These are phyloP conservation scores for Saccharomyces mikatae DNA, from an alignment of 805 yeast genomes.

Conservation along the genomic window DNA sequence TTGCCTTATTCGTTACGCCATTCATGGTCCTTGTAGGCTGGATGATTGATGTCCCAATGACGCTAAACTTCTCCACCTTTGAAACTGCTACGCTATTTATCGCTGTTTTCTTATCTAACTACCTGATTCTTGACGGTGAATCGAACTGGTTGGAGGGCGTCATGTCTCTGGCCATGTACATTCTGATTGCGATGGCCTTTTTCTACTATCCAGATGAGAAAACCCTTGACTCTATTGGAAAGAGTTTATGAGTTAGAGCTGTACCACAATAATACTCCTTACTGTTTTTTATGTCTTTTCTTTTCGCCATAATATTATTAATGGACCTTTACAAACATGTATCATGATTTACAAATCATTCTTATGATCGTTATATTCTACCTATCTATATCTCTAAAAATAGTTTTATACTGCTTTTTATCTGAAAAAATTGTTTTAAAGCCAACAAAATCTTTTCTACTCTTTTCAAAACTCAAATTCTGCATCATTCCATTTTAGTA, in stretches of 20 bases:
- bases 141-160: slow-evolving; percentile 96
- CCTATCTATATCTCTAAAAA: background rate
- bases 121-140: slow-evolving; percentile 86
- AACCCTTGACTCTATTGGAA: slow-evolving; percentile 4
- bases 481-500: background rate
- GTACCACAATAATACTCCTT: background rate
- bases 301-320: background rate
- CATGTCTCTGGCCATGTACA: slow-evolving; percentile 79
- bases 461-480: background rate
- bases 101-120: slow-evolving; percentile 80
- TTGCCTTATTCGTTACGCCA: slow-evolving; percentile 92
- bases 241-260: background rate
- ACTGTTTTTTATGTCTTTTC: background rate
- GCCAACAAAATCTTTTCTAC: background rate
- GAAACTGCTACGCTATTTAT: slow-evolving; percentile 90
- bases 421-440: background rate
- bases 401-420: background rate
- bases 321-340: background rate
- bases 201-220: slow-evolving; percentile 68
- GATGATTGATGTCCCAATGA: slow-evolving; percentile 85
- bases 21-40: slow-evolving; percentile 93
- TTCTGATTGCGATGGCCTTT: slow-evolving; percentile 84
- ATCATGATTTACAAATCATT: background rate
- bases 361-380: background rate
- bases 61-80: slow-evolving; percentile 80